Evolutionary conservation across 805 yeast species (phyloP).

Genomic region (Yarrowia divulgata): DNA sequence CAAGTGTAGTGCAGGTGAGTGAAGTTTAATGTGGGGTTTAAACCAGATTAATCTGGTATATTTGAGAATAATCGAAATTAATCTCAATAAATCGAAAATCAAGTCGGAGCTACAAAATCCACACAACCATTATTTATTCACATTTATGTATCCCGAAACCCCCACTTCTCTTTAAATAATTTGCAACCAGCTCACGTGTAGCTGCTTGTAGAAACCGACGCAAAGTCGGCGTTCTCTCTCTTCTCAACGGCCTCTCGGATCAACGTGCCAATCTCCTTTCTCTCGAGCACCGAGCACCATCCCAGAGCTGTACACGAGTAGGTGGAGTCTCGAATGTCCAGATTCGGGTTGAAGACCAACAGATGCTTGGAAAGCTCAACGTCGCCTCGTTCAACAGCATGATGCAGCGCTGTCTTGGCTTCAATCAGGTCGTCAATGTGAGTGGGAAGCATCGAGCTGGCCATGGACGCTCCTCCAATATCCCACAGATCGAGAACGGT

Average conservation of each 20-base stretch:
- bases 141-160: too few species aligned
- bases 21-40: too few species aligned
- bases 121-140: too few species aligned
- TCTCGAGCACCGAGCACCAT: constrained; percentile 16
- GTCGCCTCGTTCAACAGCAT: constrained; percentile 20
- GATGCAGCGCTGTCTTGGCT: constrained; percentile 29
- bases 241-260: constrained; percentile 22
- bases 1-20: background rate
- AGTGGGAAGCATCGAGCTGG: constrained; percentile 8
- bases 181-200: background rate
- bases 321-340: constrained; percentile 15
- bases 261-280: constrained; percentile 21
- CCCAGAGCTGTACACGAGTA: constrained; percentile 25
- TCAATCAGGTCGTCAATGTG: constrained; percentile 17
- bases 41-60: too few species aligned
- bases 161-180: background rate
- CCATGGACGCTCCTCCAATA: background rate
- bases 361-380: constrained; percentile 1
- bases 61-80: too few species aligned
- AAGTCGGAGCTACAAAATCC: too few species aligned
- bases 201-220: background rate
- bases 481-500: constrained; percentile 21
- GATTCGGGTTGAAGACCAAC: constrained; percentile 8
- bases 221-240: background rate
- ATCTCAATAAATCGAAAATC: too few species aligned